Conservation (phyloP, 768 basidiomycete species). For the Rhizopogon rudus region DNA sequence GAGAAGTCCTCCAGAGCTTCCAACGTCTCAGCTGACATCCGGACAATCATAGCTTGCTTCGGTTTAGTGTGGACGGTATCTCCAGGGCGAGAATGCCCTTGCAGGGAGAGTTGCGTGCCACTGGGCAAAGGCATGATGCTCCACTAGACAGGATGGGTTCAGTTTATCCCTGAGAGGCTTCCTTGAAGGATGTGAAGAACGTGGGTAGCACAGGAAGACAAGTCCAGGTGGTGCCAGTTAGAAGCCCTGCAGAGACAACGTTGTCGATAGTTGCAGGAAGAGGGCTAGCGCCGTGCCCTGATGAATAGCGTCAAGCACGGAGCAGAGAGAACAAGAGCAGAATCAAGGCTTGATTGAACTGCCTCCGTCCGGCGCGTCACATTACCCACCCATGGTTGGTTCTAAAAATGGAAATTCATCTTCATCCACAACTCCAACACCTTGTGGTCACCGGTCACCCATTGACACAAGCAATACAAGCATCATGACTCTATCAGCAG, state of each 20-base stretch:
- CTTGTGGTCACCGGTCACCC: no score
- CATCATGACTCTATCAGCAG: not conserved
- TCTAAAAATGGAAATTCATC: conserved; percentile 1
- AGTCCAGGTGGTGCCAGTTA: not conserved
- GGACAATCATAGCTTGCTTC: conserved; percentile 72
- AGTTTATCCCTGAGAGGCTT: not conserved
- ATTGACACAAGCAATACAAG: no score
- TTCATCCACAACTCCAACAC: not conserved
- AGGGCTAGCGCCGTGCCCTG: not conserved
- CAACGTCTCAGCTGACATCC: conserved; percentile 68
- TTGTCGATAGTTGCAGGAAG: not conserved
- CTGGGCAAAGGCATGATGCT: conserved; percentile 62
- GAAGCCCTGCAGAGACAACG: not conserved
- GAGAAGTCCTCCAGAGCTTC: conserved; percentile 55
- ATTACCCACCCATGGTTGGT: not conserved
- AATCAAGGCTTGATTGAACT: not conserved
- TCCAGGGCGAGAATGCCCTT: conserved; percentile 51
- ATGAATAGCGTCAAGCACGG: not conserved
- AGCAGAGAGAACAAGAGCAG: conserved; percentile 7
- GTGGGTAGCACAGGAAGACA: conserved; percentile 1
- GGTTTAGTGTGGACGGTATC: conserved; percentile 53
- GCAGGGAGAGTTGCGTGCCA: conserved; percentile 49
- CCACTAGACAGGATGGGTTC: not conserved
- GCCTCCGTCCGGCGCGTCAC: not conserved
- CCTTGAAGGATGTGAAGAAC: not conserved